Evolutionary conservation across 257 asterid genomes (phyloP).

Genomic region (Forsythia viridissima): DNA sequence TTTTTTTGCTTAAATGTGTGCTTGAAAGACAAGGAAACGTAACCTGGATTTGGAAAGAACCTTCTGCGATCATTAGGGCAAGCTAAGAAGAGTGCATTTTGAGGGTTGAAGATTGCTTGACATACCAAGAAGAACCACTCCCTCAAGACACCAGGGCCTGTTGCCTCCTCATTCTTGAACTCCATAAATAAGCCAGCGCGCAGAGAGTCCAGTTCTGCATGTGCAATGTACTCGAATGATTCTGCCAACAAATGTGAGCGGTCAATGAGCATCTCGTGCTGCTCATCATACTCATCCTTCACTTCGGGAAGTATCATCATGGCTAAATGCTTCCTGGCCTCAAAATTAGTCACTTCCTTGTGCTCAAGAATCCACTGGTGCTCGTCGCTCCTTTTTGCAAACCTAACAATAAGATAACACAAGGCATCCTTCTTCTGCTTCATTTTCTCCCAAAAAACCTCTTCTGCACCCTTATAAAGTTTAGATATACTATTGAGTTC

Average conservation of each 20-base stretch:
- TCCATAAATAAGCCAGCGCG: constrained; percentile 93
- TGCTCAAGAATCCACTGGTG: constrained; percentile 74
- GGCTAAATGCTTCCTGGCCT: constrained; percentile 81
- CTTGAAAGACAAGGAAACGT: constrained; percentile 5
- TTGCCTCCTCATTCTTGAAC: constrained; percentile 97
- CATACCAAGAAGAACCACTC: constrained; percentile 97
- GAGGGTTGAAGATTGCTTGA: constrained; percentile 88
- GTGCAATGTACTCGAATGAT: constrained; percentile 79
- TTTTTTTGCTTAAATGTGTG: not conserved
- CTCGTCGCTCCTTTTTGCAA: constrained; percentile 73
- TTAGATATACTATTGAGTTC: constrained; percentile 64
- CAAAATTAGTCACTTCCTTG: constrained; percentile 80
- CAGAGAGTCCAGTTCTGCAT: constrained; percentile 61
- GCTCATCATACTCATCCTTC: constrained; percentile 84
- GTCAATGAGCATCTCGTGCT: constrained; percentile 96
- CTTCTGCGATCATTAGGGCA: constrained; percentile 93
- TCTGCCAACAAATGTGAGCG: constrained; percentile 78
- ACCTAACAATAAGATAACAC: constrained; percentile 62
- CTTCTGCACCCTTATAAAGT: constrained; percentile 54
- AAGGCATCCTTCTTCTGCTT: constrained; percentile 57
- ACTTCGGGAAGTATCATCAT: constrained; percentile 85
- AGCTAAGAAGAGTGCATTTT: constrained; percentile 84
- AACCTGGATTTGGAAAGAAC: constrained; percentile 98
- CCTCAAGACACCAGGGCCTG: constrained; percentile 96
- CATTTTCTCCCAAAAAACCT: constrained; percentile 64